Evolutionary conservation across 495 filamentous ascomycete genomes (phyloP), one percentile per base, ranked within the genome.

Genomic region (Hypoxylon cercidicola): DNA sequence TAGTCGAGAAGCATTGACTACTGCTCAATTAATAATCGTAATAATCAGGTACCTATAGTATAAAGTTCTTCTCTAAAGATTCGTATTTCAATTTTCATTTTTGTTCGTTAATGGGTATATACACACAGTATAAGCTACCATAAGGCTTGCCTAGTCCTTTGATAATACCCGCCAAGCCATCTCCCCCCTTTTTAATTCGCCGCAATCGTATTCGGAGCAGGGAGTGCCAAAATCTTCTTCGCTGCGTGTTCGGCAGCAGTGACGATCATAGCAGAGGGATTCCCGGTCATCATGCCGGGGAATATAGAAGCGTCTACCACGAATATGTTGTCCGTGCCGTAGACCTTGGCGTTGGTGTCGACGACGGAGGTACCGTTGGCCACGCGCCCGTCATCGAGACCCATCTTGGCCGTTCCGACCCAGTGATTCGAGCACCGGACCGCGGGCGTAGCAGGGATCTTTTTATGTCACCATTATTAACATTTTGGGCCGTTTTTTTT

Each of bases 311-410:
- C 71, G 30, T 73, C 71, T 5, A 73, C 71, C 0, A 73, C 71
- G 53, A 81, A 79, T 54, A 87, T 70, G 66, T 86, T 86, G 44
- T 85, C 80, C 41, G 73, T 84, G 39, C 84, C 83, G 51, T 85
- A 86, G 16, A 86, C 84, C 67, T 82, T 82, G 21, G 83, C 76
- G 69, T 84, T 81, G 4, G 72, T 72, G 52, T 87, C 84, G 28
- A 87, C 84, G 32, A 87, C 84, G 1, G 82, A 77, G 19, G 81
- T 82, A 44, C 84, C 84, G 44, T 69, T 71, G n/a, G 70, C 75
- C 23, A 77, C 73, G 10, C 82, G 76, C 37, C 84, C 83, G 57
- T 84, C 81, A 56, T 87, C 84, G 1, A 74, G 74, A 18, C 84
- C 84, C 72, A 87, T 81, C 78, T 85, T 85, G 0, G 80, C 77